phyloP scores from a whole-genome alignment of 1,284 basidiomycete genomes.

The Polyporus tsugae region DNA sequence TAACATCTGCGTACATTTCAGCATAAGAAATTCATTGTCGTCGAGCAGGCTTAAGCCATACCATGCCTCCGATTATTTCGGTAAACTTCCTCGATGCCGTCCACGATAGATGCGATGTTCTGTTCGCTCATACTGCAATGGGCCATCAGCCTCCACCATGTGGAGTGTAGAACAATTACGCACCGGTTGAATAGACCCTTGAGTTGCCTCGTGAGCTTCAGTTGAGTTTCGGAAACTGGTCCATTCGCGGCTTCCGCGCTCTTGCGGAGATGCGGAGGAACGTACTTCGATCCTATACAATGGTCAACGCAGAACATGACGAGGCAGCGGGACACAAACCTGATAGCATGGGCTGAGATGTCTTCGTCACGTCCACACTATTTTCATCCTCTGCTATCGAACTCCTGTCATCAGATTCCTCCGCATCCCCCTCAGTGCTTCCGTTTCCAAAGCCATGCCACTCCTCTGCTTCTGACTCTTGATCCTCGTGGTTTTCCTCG shows the following conservation, averaged over 20 bases:
- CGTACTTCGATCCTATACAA: constrained; percentile 51
- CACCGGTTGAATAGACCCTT: constrained; percentile 92
- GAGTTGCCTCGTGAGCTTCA: constrained; percentile 80
- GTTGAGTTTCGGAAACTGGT: constrained; percentile 56
- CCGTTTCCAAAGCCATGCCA: constrained; percentile 37
- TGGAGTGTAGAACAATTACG: constrained; percentile 25
- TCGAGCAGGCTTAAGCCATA: constrained; percentile 42
- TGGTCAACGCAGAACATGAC: background rate
- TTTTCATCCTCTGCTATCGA: background rate
- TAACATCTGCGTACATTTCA: constrained; percentile 68
- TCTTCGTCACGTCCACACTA: background rate
- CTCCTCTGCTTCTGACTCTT: constrained; percentile 36
- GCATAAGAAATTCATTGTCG: background rate
- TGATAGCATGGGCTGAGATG: constrained; percentile 3
- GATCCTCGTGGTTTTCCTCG: constrained; percentile 20
- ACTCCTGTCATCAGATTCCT: background rate
- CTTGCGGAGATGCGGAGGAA: constrained; percentile 72
- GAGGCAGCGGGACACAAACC: constrained; percentile 7
- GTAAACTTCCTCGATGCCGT: constrained; percentile 83
- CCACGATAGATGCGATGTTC: constrained; percentile 86
- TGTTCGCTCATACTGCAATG: constrained; percentile 83
- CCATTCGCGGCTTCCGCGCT: constrained; percentile 40
- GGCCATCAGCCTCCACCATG: constrained; percentile 4
- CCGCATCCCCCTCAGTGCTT: background rate
- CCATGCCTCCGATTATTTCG: constrained; percentile 84